Evolutionary conservation across 2,329 filamentous ascomycete genomes (phyloP).

Genomic region (Rutstroemia sydowiana): DNA sequence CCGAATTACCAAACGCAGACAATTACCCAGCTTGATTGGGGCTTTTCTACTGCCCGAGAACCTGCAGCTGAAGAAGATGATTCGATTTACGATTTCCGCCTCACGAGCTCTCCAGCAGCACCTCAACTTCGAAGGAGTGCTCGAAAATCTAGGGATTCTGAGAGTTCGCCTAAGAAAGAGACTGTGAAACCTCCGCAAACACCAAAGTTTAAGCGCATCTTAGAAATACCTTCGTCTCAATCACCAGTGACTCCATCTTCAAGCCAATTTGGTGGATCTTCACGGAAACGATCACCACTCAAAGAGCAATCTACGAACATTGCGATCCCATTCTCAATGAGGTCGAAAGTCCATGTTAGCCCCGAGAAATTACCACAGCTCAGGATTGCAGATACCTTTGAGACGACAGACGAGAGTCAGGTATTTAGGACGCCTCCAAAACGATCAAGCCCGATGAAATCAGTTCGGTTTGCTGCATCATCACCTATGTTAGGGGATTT

Average conservation of each 20-base stretch:
- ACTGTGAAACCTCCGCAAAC: constrained; percentile 24
- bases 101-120: constrained; percentile 10
- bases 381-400: constrained; percentile 25
- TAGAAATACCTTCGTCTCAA: constrained; percentile 29
- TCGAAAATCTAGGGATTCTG: background rate
- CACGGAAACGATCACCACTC: constrained; percentile 14
- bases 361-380: constrained; percentile 18
- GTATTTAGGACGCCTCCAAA: constrained; percentile 18
- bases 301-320: constrained; percentile 21
- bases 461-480: constrained; percentile 23
- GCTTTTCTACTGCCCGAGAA: constrained; percentile 1
- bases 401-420: constrained; percentile 19
- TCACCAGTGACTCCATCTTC: constrained; percentile 29
- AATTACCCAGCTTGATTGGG: constrained; percentile 24
- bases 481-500: constrained; percentile 5
- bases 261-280: constrained; percentile 15
- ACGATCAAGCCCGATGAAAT: constrained; percentile 24
- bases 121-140: constrained; percentile 4
- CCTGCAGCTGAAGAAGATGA: constrained; percentile 1
- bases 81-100: constrained; percentile 19
- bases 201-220: constrained; percentile 15
- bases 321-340: constrained; percentile 20
- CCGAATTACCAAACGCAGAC: constrained; percentile 24
- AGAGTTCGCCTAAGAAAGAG: background rate
- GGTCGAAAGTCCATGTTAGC: constrained; percentile 9